Evolutionary conservation across 805 yeast genomes (phyloP).

Genomic region (Nadsonia fulvescens): DNA sequence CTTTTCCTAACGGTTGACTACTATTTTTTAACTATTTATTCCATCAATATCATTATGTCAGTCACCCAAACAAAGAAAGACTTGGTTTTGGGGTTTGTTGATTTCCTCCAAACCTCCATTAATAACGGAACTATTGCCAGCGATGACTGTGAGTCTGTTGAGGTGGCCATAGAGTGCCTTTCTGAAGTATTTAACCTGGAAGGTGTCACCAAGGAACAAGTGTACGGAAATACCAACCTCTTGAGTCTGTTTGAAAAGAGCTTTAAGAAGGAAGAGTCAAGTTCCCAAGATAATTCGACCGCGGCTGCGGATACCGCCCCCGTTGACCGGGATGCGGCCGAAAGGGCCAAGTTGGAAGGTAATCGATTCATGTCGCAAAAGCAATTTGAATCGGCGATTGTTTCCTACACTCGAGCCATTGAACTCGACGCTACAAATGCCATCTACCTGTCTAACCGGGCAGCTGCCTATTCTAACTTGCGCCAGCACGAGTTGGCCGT

Average conservation of each 20-base stretch:
- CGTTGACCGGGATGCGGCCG: conserved; percentile 1
- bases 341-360: conserved; percentile 48
- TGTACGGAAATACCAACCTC: conserved; percentile 22
- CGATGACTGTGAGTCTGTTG: conserved; percentile 76
- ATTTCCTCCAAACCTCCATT: conserved; percentile 45
- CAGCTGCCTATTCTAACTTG: conserved; percentile 82
- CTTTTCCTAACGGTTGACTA: too few species aligned
- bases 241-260: conserved; percentile 32
- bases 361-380: conserved; percentile 72
- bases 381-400: conserved; percentile 54
- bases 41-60: too few species aligned
- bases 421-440: conserved; percentile 52
- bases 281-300: conserved; percentile 6
- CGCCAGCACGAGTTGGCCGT: conserved; percentile 62
- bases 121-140: conserved; percentile 45
- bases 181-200: conserved; percentile 67
- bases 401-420: conserved; percentile 68
- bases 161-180: conserved; percentile 85
- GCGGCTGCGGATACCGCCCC: conserved; percentile 8
- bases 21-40: too few species aligned
- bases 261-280: conserved; percentile 15
- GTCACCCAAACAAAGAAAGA: too few species aligned
- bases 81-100: conserved; percentile 52
- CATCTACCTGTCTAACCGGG: conserved; percentile 81
- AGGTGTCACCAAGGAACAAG: conserved; percentile 21